Percentiles rank a stretch among this genome's conserved stretches.
Evolutionary conservation across 345 rosid genomes (phyloP).

Genomic region (Aurinia saxatilis): DNA sequence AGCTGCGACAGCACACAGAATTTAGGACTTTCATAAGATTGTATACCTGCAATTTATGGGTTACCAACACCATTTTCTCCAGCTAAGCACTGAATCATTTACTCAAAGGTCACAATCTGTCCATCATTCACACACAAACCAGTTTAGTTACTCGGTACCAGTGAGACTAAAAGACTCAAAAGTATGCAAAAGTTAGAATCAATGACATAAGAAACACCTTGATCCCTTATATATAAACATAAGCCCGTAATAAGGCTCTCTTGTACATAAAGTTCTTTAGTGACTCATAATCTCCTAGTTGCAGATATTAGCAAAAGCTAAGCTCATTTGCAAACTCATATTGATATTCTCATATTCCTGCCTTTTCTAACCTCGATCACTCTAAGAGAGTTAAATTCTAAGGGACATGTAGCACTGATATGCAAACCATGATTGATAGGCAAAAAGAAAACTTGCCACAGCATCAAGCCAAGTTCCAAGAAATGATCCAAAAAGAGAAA

Average conservation of each 20-base stretch:
- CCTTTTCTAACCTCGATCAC: neutral
- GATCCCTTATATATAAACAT: neutral
- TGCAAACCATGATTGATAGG: neutral
- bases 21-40: neutral
- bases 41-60: slow-evolving; percentile 79
- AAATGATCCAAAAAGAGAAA: neutral
- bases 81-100: slow-evolving; percentile 53
- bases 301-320: neutral
- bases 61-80: slow-evolving; percentile 78
- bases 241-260: neutral
- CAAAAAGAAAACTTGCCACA: neutral
- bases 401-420: neutral
- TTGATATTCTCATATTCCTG: neutral
- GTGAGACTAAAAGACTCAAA: neutral
- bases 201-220: neutral
- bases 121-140: slow-evolving; percentile 19
- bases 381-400: neutral
- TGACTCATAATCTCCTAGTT: neutral
- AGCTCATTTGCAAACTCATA: neutral
- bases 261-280: too few species aligned
- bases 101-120: slow-evolving; percentile 38
- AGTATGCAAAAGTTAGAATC: neutral
- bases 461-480: neutral
- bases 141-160: neutral
- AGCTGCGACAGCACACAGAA: neutral